Percentiles rank a stretch among this genome's conserved stretches.
phyloP scores from a whole-genome alignment of 148 eudicot genomes.

The Vaccinium macrocarpon region DNA sequence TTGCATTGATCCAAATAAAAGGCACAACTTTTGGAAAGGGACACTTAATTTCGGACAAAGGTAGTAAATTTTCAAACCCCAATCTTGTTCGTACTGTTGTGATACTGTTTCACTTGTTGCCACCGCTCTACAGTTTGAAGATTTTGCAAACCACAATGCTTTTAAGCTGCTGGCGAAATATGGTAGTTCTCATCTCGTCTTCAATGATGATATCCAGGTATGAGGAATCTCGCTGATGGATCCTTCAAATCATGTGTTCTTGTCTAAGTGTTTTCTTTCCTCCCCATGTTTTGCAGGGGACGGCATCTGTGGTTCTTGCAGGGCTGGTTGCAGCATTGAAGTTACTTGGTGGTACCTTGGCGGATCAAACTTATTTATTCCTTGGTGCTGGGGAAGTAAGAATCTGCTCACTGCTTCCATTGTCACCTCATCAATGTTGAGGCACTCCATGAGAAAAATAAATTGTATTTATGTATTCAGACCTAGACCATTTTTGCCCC shows the following conservation, averaged over 20 bases:
- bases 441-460: neutral
- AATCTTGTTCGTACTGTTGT: neutral
- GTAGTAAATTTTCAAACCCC: neutral
- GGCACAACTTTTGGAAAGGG: neutral
- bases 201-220: constrained; percentile 9
- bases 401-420: neutral
- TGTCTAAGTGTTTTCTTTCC: neutral
- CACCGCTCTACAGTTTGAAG: constrained; percentile 60
- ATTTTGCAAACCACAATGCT: constrained; percentile 97
- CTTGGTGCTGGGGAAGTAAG: constrained; percentile 92
- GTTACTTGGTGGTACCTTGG: constrained; percentile 37
- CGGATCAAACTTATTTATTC: constrained; percentile 1
- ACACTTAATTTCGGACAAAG: neutral
- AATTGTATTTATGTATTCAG: neutral
- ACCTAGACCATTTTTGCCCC: neutral
- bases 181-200: constrained; percentile 48
- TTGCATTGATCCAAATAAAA: neutral
- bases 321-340: constrained; percentile 52
- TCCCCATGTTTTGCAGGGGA: constrained; percentile 31
- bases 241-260: neutral
- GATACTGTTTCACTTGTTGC: neutral
- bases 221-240: neutral
- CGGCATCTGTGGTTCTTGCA: constrained; percentile 54
- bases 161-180: constrained; percentile 82
- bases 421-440: neutral